These are phyloP conservation scores for Asparagopsis taxiformis DNA, from an alignment of 31 red algal genomes.

Conservation along the genomic window DNA sequence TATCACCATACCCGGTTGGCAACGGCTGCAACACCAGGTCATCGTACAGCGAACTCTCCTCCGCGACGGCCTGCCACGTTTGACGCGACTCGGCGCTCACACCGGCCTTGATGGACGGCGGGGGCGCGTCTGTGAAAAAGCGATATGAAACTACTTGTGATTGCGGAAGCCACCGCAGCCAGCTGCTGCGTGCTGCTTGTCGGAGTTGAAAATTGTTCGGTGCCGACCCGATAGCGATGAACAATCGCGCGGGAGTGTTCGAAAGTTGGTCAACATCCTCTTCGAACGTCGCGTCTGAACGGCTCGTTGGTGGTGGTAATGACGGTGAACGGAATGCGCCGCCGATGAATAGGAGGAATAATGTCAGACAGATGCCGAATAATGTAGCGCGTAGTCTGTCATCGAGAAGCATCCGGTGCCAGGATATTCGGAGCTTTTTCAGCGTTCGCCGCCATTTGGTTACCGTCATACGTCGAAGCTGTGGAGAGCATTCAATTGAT, in stretches of 20 bases:
- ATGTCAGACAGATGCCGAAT: neutral
- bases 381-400: neutral
- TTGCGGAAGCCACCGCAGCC: slow-evolving; percentile 57
- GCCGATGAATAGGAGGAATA: neutral
- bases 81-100: neutral
- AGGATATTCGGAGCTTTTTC: neutral
- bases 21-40: slow-evolving; percentile 66
- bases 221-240: slow-evolving; percentile 83
- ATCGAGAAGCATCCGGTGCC: neutral
- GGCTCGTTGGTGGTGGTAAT: neutral
- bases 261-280: too few relatives aligned
- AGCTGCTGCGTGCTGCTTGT: slow-evolving; percentile 54
- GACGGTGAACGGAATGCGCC: too few relatives aligned
- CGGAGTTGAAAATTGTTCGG: slow-evolving; percentile 55
- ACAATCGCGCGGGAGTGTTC: slow-evolving; percentile 19
- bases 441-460: neutral
- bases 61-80: slow-evolving; percentile 19
- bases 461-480: neutral
- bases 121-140: slow-evolving; percentile 79
- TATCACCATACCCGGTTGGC: slow-evolving; percentile 64
- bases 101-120: neutral
- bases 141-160: slow-evolving; percentile 45
- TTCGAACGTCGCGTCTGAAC: neutral
- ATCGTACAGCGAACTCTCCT: slow-evolving; percentile 24
- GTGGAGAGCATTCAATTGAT: neutral